A percentile compares a stretch with the other conserved stretches of the same genome.
phyloP scores from a whole-genome alignment of 228 moss, liverwort and hornwort genomes.

The Sphagnum fallax region DNA sequence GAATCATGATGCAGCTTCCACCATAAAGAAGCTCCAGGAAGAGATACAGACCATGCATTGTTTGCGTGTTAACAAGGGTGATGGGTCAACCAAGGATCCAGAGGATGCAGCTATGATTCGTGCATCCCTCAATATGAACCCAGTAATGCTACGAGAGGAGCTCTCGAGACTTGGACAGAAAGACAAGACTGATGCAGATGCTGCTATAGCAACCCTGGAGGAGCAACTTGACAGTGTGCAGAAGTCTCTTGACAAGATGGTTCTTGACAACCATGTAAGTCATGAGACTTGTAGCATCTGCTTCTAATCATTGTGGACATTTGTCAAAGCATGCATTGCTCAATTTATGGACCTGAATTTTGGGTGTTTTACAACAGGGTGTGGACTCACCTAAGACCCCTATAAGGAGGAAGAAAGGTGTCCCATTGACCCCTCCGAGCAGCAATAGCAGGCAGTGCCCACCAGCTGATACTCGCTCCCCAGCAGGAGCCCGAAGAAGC shows the following conservation, averaged over 20 bases:
- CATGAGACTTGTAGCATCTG: too few species aligned
- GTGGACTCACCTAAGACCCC: slow-evolving; percentile 55
- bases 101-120: slow-evolving; percentile 48
- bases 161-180: slow-evolving; percentile 77
- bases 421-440: slow-evolving; percentile 52
- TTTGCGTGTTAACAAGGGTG: slow-evolving; percentile 45
- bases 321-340: too few species aligned
- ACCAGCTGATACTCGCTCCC: slow-evolving; percentile 68
- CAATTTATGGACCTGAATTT: too few species aligned
- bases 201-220: slow-evolving; percentile 91
- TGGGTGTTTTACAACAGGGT: slow-evolving; percentile 20
- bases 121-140: slow-evolving; percentile 41
- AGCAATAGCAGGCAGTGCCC: slow-evolving; percentile 66
- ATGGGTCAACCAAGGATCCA: slow-evolving; percentile 16
- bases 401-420: slow-evolving; percentile 39
- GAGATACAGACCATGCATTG: slow-evolving; percentile 83
- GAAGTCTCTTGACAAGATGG: slow-evolving; percentile 89
- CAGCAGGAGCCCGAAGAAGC: slow-evolving; percentile 50
- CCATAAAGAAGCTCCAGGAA: slow-evolving; percentile 86
- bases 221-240: slow-evolving; percentile 98
- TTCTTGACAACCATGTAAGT: slow-evolving; percentile 45
- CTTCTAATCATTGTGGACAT: too few species aligned
- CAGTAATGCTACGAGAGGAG: slow-evolving; percentile 63
- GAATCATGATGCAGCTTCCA: slow-evolving; percentile 92
- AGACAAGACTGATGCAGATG: slow-evolving; percentile 77